Base-by-base conservation (phyloP, 2,329 filamentous ascomycete species). In the Fusarium udum region DNA sequence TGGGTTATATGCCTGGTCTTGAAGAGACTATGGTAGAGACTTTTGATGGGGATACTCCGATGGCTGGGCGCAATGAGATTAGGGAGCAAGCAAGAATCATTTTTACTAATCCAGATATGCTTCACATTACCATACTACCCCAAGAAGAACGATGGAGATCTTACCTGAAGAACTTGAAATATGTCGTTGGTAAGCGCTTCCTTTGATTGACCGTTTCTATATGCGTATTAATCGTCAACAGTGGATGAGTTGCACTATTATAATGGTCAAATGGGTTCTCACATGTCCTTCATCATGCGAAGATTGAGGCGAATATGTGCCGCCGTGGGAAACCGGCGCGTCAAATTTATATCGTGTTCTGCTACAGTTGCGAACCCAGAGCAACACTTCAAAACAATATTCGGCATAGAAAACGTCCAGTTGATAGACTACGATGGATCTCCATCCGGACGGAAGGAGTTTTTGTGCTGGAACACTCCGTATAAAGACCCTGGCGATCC, bases 51-150 rank as follows among this genome's bases (percentile, higher is more conserved):
- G 96, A 99, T 80, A 99, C 96, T 1, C 91, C 93, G 0, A 95
- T 97, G 90, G 82, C 84, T 10, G 91, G 93, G 69, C 89, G 96
- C 28, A 94, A 94, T 73, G 79, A 86, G 34, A 95, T 99, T 71
- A 90, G 95, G 11, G 95, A 98, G 43, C 91, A 97, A 82, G 96
- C 93, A 2, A 89, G 94, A 31, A 94, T 98, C 71, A 95, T 99
- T 57, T 98, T 99, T 78, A 99, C 96, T 0, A 99, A 99, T 77
- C 96, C 96, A 0, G 96, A 99, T 78, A 99, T 98, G 95, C 87
- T 99, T 40, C 96, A 99, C 76, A 90, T 98, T 39, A 97, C 94
- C 0, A 97, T 99, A 32, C 83, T 99, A 7, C 95, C 96, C 0
- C 93, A 98, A 78, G 96, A 99, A 83, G 92, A 94, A 71, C 89